These are phyloP conservation scores for Debaryomyces coudertii DNA, from an alignment of 1,139 yeast genomes.

Conservation along the genomic window DNA sequence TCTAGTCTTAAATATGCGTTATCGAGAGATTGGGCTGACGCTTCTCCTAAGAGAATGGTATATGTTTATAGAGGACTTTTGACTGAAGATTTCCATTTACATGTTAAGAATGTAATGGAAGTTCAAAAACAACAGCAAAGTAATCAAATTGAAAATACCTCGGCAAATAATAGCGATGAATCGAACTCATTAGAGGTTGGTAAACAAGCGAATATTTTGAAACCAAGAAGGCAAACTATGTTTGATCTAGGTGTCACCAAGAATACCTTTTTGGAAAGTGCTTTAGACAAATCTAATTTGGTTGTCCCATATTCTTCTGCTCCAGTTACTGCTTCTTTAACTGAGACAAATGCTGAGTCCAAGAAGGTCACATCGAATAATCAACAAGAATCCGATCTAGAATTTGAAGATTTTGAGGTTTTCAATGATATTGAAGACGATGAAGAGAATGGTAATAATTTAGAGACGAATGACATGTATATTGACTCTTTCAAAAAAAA, in stretches of 20 bases:
- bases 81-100: slow-evolving; percentile 70
- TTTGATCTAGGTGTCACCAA: slow-evolving; percentile 49
- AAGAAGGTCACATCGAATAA: slow-evolving; percentile 15
- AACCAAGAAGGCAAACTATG: slow-evolving; percentile 53
- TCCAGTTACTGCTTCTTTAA: slow-evolving; percentile 72
- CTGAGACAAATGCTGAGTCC: slow-evolving; percentile 19
- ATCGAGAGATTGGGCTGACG: slow-evolving; percentile 87
- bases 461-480: slow-evolving; percentile 19
- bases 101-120: slow-evolving; percentile 61
- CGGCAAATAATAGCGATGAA: slow-evolving; percentile 9
- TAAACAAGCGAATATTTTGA: slow-evolving; percentile 29
- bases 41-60: slow-evolving; percentile 85
- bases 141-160: slow-evolving; percentile 8
- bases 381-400: slow-evolving; percentile 32
- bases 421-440: slow-evolving; percentile 46
- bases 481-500: slow-evolving; percentile 39
- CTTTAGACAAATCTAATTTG: slow-evolving; percentile 55
- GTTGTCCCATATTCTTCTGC: slow-evolving; percentile 74
- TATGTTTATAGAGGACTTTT: slow-evolving; percentile 79
- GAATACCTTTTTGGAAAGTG: slow-evolving; percentile 52
- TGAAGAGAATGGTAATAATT: slow-evolving; percentile 26
- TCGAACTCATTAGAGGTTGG: slow-evolving; percentile 28
- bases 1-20: slow-evolving; percentile 68
- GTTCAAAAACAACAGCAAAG: slow-evolving; percentile 28
- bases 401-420: slow-evolving; percentile 51